A percentile compares a stretch with the other conserved stretches of the same genome.
phyloP scores from a whole-genome alignment of 2,329 filamentous ascomycete genomes.

The Aspergillus latus region DNA sequence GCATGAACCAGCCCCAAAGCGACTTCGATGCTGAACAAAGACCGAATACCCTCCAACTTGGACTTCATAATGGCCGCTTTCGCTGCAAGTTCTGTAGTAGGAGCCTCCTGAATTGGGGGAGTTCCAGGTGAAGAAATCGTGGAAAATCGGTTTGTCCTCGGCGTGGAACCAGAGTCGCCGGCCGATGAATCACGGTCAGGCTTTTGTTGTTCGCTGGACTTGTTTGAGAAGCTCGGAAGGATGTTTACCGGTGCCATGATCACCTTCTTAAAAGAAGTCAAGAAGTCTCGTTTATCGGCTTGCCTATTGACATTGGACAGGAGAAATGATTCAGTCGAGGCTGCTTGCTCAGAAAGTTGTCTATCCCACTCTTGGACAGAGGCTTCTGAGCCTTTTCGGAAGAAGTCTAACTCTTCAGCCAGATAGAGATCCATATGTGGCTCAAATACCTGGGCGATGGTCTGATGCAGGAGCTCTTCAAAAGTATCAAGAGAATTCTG shows the following conservation, averaged over 20 bases:
- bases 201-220: slow-evolving; percentile 49
- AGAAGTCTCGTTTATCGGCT: slow-evolving; percentile 92
- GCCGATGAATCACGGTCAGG: slow-evolving; percentile 23
- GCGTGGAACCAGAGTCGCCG: slow-evolving; percentile 20
- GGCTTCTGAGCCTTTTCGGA: slow-evolving; percentile 71
- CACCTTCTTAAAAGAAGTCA: slow-evolving; percentile 96
- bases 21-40: slow-evolving; percentile 93
- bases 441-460: slow-evolving; percentile 76
- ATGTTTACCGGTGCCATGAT: slow-evolving; percentile 98
- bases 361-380: slow-evolving; percentile 87
- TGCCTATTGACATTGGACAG: slow-evolving; percentile 95
- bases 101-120: slow-evolving; percentile 60
- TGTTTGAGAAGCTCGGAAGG: slow-evolving; percentile 68
- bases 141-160: slow-evolving; percentile 41
- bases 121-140: slow-evolving; percentile 37
- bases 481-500: slow-evolving; percentile 60
- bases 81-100: slow-evolving; percentile 87
- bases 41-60: slow-evolving; percentile 88
- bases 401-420: slow-evolving; percentile 84
- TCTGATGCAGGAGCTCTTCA: slow-evolving; percentile 63
- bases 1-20: slow-evolving; percentile 84
- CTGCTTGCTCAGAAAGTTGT: slow-evolving; percentile 86
- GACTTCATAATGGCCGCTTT: slow-evolving; percentile 98
- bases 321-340: slow-evolving; percentile 85
- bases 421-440: slow-evolving; percentile 92